Percentiles rank a stretch among this genome's conserved stretches.
phyloP scores from a whole-genome alignment of 768 basidiomycete species.

The Russula ochroleuca region DNA sequence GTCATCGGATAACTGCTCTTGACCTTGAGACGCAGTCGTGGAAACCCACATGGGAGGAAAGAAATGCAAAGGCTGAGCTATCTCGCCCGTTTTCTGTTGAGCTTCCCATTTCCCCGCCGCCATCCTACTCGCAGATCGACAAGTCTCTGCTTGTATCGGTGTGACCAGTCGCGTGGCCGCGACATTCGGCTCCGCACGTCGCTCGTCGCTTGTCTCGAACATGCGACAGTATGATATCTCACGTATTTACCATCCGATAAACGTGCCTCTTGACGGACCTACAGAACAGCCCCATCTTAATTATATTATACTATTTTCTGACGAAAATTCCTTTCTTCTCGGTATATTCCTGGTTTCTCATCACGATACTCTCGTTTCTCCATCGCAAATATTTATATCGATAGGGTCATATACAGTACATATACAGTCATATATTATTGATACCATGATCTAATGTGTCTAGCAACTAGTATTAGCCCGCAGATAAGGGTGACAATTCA shows the following conservation, averaged over 20 bases:
- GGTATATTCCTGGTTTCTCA: neutral
- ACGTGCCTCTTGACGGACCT: neutral
- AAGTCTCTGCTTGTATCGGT: constrained; percentile 4
- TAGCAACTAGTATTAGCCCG: neutral
- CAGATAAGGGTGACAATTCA: neutral
- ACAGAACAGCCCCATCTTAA: neutral
- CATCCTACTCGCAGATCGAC: constrained; percentile 21
- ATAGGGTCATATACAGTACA: neutral
- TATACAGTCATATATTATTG: neutral
- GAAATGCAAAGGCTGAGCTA: neutral
- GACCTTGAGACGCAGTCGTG: constrained; percentile 24
- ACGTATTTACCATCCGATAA: neutral
- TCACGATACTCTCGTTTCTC: neutral
- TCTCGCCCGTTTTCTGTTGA: neutral
- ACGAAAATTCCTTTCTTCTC: neutral
- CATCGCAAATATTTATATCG: constrained; percentile 11
- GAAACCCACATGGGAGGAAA: neutral
- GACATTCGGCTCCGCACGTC: no score
- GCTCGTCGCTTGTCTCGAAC: neutral
- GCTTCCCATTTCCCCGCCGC: constrained; percentile 10
- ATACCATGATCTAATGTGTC: neutral
- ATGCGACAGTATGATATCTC: neutral
- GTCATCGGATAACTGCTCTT: neutral
- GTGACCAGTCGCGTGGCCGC: neutral
- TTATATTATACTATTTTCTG: neutral